Evolutionary conservation across 1,284 basidiomycete species (phyloP).

Genomic region (Moesziomyces antarcticus): DNA sequence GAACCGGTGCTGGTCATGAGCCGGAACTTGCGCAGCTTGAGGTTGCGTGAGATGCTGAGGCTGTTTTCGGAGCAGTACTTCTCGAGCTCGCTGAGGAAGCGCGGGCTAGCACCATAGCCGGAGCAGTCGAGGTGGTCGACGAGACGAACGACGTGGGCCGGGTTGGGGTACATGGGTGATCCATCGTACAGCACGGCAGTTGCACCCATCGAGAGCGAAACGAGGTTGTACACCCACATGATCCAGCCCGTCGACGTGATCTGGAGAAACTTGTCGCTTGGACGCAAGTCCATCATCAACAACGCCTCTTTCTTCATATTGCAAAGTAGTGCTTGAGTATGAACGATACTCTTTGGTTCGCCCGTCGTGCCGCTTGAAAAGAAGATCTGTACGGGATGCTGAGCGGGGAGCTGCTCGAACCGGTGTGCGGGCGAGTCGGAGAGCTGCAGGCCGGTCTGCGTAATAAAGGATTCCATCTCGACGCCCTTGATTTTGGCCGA

Average conservation of each 20-base stretch:
- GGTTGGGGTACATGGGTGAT: conserved; percentile 63
- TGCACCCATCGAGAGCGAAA: conserved; percentile 52
- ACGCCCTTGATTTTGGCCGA: conserved; percentile 16
- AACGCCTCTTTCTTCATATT: conserved; percentile 49
- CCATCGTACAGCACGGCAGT: conserved; percentile 66
- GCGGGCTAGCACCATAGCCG: conserved; percentile 61
- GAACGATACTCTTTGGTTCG: conserved; percentile 68
- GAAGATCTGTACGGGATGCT: conserved; percentile 66
- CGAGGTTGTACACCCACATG: conserved; percentile 64
- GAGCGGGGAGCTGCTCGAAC: conserved; percentile 47
- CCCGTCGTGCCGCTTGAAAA: conserved; percentile 68
- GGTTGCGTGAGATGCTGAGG: conserved; percentile 13
- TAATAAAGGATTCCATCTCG: conserved; percentile 27
- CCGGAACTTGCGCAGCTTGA: conserved; percentile 52
- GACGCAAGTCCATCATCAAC: conserved; percentile 48
- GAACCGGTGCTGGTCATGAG: conserved; percentile 64
- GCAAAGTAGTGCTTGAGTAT: conserved; percentile 51
- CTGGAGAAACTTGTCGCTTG: conserved; percentile 60
- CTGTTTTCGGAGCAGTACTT: conserved; percentile 20
- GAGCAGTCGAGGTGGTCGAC: conserved; percentile 60
- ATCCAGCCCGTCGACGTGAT: conserved; percentile 66
- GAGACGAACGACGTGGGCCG: conserved; percentile 50
- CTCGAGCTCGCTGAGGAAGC: conserved; percentile 51
- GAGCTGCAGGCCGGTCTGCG: conserved; percentile 17
- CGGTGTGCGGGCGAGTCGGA: conserved; percentile 31